Evolutionary conservation across 495 filamentous ascomycete genomes (phyloP).

Genomic region (Penicillium psychrofluorescens): DNA sequence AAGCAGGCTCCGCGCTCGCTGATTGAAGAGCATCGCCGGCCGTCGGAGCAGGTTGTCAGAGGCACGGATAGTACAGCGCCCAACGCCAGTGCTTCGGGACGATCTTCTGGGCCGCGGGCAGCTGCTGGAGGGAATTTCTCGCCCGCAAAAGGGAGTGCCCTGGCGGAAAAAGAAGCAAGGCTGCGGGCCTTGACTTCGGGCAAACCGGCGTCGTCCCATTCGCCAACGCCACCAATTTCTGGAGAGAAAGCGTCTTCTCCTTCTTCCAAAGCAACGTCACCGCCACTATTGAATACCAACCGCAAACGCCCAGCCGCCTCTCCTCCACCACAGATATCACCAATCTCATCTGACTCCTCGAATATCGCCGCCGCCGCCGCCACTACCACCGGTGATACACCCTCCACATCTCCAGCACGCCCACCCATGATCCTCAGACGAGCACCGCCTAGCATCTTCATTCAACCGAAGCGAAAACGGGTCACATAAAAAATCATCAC

Average conservation of each 20-base stretch:
- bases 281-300: not conserved
- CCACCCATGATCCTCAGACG: slow-evolving; percentile 23
- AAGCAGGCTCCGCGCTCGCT: slow-evolving; percentile 32
- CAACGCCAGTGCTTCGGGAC: too few species aligned
- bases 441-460: slow-evolving; percentile 29
- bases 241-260: slow-evolving; percentile 2
- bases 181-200: slow-evolving; percentile 22
- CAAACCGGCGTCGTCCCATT: slow-evolving; percentile 4
- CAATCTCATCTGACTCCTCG: not conserved
- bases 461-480: slow-evolving; percentile 32
- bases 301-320: slow-evolving; percentile 8
- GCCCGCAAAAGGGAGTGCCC: not conserved
- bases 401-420: slow-evolving; percentile 8
- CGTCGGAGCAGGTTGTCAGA: slow-evolving; percentile 7
- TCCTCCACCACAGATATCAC: not conserved
- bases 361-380: not conserved
- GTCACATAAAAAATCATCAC: slow-evolving; percentile 2
- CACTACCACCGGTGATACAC: not conserved
- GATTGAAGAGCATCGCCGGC: slow-evolving; percentile 35
- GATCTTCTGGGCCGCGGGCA: too few species aligned
- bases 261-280: slow-evolving; percentile 1
- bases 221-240: not conserved
- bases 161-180: slow-evolving; percentile 25
- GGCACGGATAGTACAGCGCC: too few species aligned
- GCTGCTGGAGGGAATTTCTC: too few species aligned